phyloP scores from a whole-genome alignment of 1,284 basidiomycete species.

The Flammula alnicola region DNA sequence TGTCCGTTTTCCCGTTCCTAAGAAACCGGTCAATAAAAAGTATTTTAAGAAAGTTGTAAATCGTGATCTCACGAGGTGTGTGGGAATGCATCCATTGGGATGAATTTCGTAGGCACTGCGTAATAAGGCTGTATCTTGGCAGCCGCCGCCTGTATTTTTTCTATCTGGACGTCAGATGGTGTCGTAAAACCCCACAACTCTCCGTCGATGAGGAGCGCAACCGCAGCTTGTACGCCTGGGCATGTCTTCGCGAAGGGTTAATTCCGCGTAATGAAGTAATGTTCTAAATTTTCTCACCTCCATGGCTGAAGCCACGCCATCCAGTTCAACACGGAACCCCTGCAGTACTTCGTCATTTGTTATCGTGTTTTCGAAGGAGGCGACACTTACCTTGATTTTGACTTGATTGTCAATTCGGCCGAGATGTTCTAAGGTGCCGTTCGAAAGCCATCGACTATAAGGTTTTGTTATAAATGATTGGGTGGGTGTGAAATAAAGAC shows the following conservation, averaged over 20 bases:
- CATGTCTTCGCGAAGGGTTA: conserved; percentile 39
- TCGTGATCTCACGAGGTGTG: conserved; percentile 48
- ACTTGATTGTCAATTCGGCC: conserved; percentile 65
- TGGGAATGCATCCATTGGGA: conserved; percentile 50
- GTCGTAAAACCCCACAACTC: conserved; percentile 61
- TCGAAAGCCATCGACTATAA: conserved; percentile 49
- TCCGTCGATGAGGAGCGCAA: conserved; percentile 53
- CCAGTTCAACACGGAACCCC: conserved; percentile 66
- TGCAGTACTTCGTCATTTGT: conserved; percentile 23
- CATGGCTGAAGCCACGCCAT: conserved; percentile 62
- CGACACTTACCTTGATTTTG: conserved; percentile 47
- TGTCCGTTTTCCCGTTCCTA: conserved; percentile 59
- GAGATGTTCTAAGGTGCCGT: conserved; percentile 58
- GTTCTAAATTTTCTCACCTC: conserved; percentile 41
- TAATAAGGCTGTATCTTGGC: conserved; percentile 62
- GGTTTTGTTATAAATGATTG: background rate
- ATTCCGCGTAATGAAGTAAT: conserved; percentile 11
- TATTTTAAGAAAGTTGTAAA: background rate
- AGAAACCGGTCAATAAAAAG: conserved; percentile 5
- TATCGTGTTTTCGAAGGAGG: background rate
- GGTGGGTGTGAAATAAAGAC: background rate
- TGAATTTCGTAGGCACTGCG: conserved; percentile 54
- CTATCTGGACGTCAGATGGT: conserved; percentile 43
- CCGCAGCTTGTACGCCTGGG: conserved; percentile 48
- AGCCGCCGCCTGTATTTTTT: conserved; percentile 46